A percentile compares a stretch with the other conserved stretches of the same genome.
Conservation (phyloP, 106 monocot genomes). For the Allium fistulosum region DNA sequence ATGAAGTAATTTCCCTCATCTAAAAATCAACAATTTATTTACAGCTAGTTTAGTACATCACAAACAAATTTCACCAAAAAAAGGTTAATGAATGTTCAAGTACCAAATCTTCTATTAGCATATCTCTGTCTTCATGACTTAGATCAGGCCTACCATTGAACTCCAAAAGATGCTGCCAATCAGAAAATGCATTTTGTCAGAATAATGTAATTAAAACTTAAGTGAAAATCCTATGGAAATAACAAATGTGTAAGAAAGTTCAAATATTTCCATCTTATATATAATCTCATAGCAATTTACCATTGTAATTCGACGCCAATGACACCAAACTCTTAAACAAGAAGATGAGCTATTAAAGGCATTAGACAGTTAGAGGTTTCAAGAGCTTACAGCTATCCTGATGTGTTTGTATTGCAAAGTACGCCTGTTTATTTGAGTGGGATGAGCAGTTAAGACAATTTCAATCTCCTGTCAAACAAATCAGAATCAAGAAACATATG, state of each 20-base stretch:
- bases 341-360: no score
- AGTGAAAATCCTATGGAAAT: no score
- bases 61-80: neutral
- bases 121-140: constrained; percentile 77
- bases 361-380: no score
- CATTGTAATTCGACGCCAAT: neutral
- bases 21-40: constrained; percentile 12
- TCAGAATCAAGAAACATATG: neutral
- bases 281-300: neutral
- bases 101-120: constrained; percentile 90
- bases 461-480: constrained; percentile 55
- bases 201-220: no score
- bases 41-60: neutral
- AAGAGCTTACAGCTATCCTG: constrained; percentile 65
- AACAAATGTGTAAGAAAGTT: no score
- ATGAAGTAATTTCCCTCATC: constrained; percentile 83
- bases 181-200: no score
- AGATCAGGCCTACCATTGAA: constrained; percentile 87
- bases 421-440: constrained; percentile 95
- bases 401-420: constrained; percentile 94
- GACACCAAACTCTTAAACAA: no score
- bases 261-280: no score
- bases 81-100: neutral
- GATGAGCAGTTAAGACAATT: constrained; percentile 95
- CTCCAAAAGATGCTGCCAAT: constrained; percentile 79